Evolutionary conservation across 352 stramenopile species (phyloP).

Genomic region (Pythium monospermum): DNA sequence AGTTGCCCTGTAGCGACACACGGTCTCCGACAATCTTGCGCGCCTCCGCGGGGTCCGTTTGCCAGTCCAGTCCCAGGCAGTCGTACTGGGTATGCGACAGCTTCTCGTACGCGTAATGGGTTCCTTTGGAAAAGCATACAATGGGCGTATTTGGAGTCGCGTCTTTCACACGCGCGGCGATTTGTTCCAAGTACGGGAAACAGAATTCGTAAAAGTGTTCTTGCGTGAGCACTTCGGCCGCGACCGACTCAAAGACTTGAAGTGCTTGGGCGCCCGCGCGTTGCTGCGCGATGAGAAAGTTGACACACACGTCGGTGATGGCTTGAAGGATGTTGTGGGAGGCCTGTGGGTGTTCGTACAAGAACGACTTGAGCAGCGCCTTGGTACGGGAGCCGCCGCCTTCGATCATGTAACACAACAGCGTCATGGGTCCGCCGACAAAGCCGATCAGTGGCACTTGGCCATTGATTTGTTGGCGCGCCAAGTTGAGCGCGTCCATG

Average conservation of each 20-base stretch:
- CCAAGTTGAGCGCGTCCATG: slow-evolving; percentile 92
- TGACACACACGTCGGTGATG: slow-evolving; percentile 93
- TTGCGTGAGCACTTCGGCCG: slow-evolving; percentile 91
- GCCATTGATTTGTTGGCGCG: slow-evolving; percentile 86
- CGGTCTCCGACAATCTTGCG: slow-evolving; percentile 71
- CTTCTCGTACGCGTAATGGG: slow-evolving; percentile 69
- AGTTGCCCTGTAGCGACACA: slow-evolving; percentile 90
- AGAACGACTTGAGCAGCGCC: slow-evolving; percentile 92
- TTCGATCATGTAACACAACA: slow-evolving; percentile 99
- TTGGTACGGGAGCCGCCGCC: slow-evolving; percentile 95
- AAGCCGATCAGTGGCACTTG: slow-evolving; percentile 98
- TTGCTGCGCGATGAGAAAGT: slow-evolving; percentile 94
- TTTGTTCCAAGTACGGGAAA: slow-evolving; percentile 88
- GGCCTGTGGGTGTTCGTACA: slow-evolving; percentile 91
- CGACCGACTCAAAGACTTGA: slow-evolving; percentile 97
- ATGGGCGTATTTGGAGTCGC: slow-evolving; percentile 58
- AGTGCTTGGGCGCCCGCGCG: slow-evolving; percentile 92
- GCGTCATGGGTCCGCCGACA: slow-evolving; percentile 94
- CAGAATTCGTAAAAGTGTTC: slow-evolving; percentile 94
- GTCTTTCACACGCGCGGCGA: slow-evolving; percentile 74
- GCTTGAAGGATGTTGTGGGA: slow-evolving; percentile 90
- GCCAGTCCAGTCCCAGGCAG: slow-evolving; percentile 92
- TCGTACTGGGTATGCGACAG: slow-evolving; percentile 89
- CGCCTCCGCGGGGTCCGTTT: slow-evolving; percentile 88
- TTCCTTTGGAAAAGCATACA: slow-evolving; percentile 85